phyloP scores from a whole-genome alignment of 306 rosid genomes.

The Vigna nakashimae region DNA sequence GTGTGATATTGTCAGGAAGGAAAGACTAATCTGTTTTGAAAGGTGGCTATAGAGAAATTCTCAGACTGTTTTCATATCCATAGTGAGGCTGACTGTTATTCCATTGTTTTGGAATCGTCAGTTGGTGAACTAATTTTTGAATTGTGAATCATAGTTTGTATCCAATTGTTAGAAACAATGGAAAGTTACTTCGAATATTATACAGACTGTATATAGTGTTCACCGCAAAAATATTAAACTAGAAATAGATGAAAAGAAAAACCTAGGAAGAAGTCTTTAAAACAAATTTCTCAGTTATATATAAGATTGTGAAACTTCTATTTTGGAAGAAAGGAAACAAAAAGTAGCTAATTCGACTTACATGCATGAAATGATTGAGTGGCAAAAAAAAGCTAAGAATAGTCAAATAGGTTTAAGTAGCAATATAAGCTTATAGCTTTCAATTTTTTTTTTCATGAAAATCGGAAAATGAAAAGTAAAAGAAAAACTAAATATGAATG shows the following conservation, averaged over 20 bases:
- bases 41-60: constrained; percentile 24
- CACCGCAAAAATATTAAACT: neutral
- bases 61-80: neutral
- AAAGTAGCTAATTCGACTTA: neutral
- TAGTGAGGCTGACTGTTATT: neutral
- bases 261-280: too few relatives aligned
- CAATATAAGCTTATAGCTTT: too few relatives aligned
- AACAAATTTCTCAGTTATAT: neutral
- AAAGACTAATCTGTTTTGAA: constrained; percentile 14
- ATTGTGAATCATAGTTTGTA: neutral
- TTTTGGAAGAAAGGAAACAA: neutral
- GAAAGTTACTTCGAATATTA: neutral
- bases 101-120: neutral
- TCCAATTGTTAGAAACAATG: neutral
- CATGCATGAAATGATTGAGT: neutral
- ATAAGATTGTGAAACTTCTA: neutral
- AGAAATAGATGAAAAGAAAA: neutral
- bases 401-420: too few relatives aligned
- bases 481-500: too few relatives aligned
- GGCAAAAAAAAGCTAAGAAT: neutral
- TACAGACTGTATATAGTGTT: neutral
- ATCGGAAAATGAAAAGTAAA: too few relatives aligned
- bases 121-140: neutral
- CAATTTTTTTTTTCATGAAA: too few relatives aligned
- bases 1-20: neutral